Evolutionary conservation across 176 grass and related monocot species (phyloP).

Genomic region (Lolium perenne): DNA sequence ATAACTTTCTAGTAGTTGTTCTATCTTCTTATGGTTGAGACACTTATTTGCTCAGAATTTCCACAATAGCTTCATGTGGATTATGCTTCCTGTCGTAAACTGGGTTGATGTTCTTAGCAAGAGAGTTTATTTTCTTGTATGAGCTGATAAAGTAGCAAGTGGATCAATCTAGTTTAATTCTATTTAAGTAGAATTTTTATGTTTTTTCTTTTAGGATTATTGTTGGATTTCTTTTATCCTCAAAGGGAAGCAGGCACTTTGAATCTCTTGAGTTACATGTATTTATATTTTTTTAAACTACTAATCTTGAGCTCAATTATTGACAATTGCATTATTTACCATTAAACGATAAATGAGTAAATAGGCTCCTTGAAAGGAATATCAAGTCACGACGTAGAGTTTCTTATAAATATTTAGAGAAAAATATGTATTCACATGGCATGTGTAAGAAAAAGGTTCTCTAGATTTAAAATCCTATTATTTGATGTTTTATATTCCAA

Average conservation of each 20-base stretch:
- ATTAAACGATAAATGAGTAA: slow-evolving; percentile 1
- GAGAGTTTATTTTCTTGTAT: background rate
- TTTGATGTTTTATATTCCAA: background rate
- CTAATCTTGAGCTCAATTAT: background rate
- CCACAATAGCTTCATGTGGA: too few species aligned
- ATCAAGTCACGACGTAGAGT: background rate
- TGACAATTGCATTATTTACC: background rate
- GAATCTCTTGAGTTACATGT: background rate
- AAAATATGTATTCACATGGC: background rate
- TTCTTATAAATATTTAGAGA: background rate
- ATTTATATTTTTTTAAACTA: background rate
- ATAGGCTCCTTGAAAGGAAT: background rate
- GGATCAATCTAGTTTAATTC: background rate
- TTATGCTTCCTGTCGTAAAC: background rate
- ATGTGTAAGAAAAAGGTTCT: background rate
- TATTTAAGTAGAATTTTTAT: background rate
- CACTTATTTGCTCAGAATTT: background rate
- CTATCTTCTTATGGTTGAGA: too few species aligned
- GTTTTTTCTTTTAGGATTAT: background rate
- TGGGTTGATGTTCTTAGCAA: background rate
- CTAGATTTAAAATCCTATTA: background rate
- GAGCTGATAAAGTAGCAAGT: background rate
- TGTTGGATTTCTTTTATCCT: background rate
- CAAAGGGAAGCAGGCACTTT: background rate
- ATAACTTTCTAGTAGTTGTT: background rate